Percentiles rank a stretch among this genome's conserved stretches.
Evolutionary conservation across 352 stramenopile species (phyloP).

Genomic region (Phytophthora litchii): DNA sequence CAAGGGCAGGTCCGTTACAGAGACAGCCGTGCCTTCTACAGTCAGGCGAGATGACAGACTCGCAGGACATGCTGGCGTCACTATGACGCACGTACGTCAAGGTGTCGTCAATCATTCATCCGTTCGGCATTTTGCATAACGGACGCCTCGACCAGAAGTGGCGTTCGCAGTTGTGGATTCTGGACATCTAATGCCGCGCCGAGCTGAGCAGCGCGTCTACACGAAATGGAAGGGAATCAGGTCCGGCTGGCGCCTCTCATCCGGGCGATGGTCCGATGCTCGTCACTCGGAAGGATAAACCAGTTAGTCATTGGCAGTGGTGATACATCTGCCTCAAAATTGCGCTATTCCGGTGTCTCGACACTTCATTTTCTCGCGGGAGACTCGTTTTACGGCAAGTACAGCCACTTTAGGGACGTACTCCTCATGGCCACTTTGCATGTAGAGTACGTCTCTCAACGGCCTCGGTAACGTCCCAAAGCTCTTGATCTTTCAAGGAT

Average conservation of each 20-base stretch:
- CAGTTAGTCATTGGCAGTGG: no score
- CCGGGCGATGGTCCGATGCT: constrained; percentile 1
- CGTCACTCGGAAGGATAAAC: constrained; percentile 2
- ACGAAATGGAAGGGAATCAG: constrained; percentile 1
- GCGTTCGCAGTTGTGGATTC: neutral
- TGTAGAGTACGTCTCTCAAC: neutral
- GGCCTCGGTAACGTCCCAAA: neutral
- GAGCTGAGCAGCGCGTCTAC: neutral
- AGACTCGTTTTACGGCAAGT: neutral
- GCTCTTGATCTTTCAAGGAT: constrained; percentile 21
- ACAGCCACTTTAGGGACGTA: no score
- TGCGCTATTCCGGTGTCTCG: constrained; percentile 8
- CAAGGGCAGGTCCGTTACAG: constrained; percentile 2
- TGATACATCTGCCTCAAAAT: no score
- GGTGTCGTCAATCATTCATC: constrained; percentile 16
- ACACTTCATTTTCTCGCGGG: constrained; percentile 10
- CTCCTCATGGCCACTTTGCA: no score
- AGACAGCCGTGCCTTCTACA: constrained; percentile 12
- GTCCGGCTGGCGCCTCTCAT: neutral
- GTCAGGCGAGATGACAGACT: neutral
- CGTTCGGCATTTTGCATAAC: constrained; percentile 16
- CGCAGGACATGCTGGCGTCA: neutral
- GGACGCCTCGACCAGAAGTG: neutral
- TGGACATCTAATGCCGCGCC: constrained; percentile 13
- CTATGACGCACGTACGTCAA: constrained; percentile 1